Evolutionary conservation across 352 stramenopile genomes (phyloP).

Genomic region (Globisporangium nagaii): DNA sequence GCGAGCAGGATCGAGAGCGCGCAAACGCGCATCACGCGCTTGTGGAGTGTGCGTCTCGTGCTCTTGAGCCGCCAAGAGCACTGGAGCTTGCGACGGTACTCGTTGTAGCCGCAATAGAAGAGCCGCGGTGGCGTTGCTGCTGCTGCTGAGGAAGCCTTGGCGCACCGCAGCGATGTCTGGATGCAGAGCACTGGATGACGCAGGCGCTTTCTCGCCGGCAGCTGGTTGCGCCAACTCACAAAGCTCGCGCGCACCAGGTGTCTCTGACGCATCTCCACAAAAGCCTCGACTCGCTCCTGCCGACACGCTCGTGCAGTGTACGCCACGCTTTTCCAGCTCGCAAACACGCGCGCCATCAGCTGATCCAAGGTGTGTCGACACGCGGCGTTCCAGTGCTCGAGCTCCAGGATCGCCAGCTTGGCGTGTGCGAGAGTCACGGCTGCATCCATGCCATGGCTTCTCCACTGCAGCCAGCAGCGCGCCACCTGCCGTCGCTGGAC

Average conservation of each 20-base stretch:
- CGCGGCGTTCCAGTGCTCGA: constrained; percentile 4
- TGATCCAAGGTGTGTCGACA: constrained; percentile 1
- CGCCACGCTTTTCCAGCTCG: background rate
- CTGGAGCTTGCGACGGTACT: constrained; percentile 5
- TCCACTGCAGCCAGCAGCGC: constrained; percentile 6
- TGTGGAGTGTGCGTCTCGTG: background rate
- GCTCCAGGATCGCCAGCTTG: constrained; percentile 10
- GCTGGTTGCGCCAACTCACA: background rate
- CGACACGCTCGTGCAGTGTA: background rate
- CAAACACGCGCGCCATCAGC: background rate
- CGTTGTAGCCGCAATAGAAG: constrained; percentile 7
- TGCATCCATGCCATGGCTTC: background rate
- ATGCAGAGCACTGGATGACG: constrained; percentile 10
- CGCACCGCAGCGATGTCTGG: background rate
- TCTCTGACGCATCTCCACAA: background rate
- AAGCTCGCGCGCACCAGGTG: background rate
- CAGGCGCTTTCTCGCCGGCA: background rate
- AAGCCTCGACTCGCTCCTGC: background rate
- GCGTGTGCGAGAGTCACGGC: constrained; percentile 4
- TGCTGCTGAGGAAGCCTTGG: background rate
- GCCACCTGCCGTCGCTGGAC: background rate
- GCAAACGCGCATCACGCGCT: background rate
- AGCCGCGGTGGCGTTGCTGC: background rate
- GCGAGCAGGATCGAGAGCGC: constrained; percentile 17
- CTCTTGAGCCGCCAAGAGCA: background rate